Evolutionary conservation across 768 basidiomycete genomes (phyloP).

Genomic region (Chalciporus piperatus): DNA sequence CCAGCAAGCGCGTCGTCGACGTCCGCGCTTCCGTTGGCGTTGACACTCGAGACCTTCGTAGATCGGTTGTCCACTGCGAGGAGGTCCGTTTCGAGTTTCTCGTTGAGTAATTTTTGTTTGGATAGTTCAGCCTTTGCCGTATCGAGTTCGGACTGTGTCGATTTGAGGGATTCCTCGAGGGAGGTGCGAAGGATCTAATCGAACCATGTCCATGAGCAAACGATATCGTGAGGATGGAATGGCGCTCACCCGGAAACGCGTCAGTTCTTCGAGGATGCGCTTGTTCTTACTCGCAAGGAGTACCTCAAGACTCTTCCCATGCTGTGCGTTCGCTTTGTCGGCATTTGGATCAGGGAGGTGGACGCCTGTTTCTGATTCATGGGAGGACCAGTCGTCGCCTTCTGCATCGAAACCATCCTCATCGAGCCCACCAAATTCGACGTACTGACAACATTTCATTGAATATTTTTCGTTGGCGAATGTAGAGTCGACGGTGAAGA

Average conservation of each 20-base stretch:
- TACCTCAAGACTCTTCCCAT: slow-evolving; percentile 82
- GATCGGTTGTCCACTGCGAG: slow-evolving; percentile 66
- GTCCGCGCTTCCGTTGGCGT: slow-evolving; percentile 25
- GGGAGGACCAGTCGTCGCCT: slow-evolving; percentile 45
- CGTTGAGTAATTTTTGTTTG: slow-evolving; percentile 78
- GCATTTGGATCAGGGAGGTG: slow-evolving; percentile 88
- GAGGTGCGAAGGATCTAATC: slow-evolving; percentile 78
- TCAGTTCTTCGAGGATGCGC: slow-evolving; percentile 86
- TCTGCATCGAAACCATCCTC: slow-evolving; percentile 52
- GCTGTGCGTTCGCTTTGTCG: slow-evolving; percentile 71
- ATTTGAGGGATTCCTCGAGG: slow-evolving; percentile 66
- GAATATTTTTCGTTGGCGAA: not conserved
- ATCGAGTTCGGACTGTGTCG: slow-evolving; percentile 56
- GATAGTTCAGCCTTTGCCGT: slow-evolving; percentile 63
- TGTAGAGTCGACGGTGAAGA: not conserved
- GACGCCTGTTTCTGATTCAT: slow-evolving; percentile 48
- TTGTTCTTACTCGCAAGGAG: slow-evolving; percentile 94
- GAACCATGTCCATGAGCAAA: not conserved
- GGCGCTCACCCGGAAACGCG: slow-evolving; percentile 72
- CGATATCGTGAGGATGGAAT: not conserved
- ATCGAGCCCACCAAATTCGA: slow-evolving; percentile 92
- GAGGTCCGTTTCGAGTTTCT: slow-evolving; percentile 89
- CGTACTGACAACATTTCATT: slow-evolving; percentile 56
- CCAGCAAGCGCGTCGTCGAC: slow-evolving; percentile 62
- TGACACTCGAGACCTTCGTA: slow-evolving; percentile 7